Percentiles rank a stretch among this genome's conserved stretches.
phyloP scores from a whole-genome alignment of 2,329 filamentous ascomycete genomes.

The Sporothrix schenckii region DNA sequence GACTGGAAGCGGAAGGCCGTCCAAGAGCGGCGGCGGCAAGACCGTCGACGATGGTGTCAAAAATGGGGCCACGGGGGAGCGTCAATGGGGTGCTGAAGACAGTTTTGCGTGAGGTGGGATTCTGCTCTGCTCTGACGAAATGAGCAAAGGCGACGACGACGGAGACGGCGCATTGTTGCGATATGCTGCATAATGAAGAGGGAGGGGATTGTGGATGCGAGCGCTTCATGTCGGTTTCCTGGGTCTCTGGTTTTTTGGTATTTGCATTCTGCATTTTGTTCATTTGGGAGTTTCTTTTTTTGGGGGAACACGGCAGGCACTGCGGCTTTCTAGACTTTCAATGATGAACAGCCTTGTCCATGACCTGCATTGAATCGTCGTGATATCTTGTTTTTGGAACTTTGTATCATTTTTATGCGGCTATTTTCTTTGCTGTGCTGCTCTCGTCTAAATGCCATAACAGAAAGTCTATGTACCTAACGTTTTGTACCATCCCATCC shows the following conservation, averaged over 20 bases:
- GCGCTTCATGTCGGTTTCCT: slow-evolving; percentile 15
- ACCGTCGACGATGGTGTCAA: neutral
- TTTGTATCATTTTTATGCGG: too few species aligned
- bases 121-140: too few species aligned
- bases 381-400: neutral
- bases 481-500: neutral
- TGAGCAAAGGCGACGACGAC: neutral
- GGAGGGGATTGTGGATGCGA: slow-evolving; percentile 7
- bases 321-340: neutral
- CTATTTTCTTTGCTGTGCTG: neutral
- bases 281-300: neutral
- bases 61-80: slow-evolving; percentile 29
- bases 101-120: slow-evolving; percentile 47
- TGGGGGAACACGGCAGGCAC: neutral
- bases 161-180: neutral
- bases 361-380: neutral
- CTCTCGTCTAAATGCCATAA: slow-evolving; percentile 4
- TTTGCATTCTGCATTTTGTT: neutral
- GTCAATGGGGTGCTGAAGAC: slow-evolving; percentile 37
- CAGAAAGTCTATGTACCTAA: slow-evolving; percentile 10
- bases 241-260: neutral
- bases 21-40: neutral
- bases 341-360: slow-evolving; percentile 1
- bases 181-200: slow-evolving; percentile 24
- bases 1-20: too few species aligned